Conservation (phyloP, 1,284 basidiomycete genomes). For the Apiotrichum gamsii region DNA sequence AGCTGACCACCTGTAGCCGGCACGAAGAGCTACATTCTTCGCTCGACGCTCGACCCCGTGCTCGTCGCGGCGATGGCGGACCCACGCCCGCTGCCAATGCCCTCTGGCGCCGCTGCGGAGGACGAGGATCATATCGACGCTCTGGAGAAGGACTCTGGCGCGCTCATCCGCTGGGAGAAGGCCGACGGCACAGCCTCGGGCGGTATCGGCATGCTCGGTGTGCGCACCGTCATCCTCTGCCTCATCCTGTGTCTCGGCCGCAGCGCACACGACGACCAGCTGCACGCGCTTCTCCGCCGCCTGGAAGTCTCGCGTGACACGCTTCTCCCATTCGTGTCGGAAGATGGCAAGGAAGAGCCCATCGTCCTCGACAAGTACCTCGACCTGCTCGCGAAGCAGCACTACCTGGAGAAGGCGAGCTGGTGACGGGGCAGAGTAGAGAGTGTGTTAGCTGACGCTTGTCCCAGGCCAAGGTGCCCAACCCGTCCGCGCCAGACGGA, state of each 20-base stretch:
- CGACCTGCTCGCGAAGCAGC: constrained; percentile 34
- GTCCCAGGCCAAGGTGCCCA: constrained; percentile 6
- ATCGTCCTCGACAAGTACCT: constrained; percentile 42
- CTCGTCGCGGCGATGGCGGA: constrained; percentile 28
- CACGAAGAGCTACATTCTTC: constrained; percentile 32
- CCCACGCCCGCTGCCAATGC: constrained; percentile 23
- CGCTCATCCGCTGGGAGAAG: constrained; percentile 41
- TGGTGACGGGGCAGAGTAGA: too few relatives aligned
- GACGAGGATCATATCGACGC: not conserved
- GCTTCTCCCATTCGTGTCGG: constrained; percentile 31
- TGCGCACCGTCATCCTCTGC: constrained; percentile 42
- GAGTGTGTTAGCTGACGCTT: not conserved
- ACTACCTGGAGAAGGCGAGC: constrained; percentile 42
- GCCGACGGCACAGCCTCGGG: constrained; percentile 33
- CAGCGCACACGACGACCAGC: constrained; percentile 31
- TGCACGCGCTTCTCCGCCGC: constrained; percentile 31
- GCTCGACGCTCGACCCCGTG: constrained; percentile 29
- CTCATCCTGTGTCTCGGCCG: constrained; percentile 37
- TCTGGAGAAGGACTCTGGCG: constrained; percentile 34
- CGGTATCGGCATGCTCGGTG: constrained; percentile 36
- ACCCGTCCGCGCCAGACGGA: constrained; percentile 1
- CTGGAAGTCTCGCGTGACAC: constrained; percentile 38
- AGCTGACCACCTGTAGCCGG: constrained; percentile 14
- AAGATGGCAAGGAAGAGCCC: constrained; percentile 20
- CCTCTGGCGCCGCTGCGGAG: constrained; percentile 9